Percentiles rank a stretch among this genome's conserved stretches.
Conservation (phyloP, 208 protist genomes). For the Acanthamoeba royreba region DNA sequence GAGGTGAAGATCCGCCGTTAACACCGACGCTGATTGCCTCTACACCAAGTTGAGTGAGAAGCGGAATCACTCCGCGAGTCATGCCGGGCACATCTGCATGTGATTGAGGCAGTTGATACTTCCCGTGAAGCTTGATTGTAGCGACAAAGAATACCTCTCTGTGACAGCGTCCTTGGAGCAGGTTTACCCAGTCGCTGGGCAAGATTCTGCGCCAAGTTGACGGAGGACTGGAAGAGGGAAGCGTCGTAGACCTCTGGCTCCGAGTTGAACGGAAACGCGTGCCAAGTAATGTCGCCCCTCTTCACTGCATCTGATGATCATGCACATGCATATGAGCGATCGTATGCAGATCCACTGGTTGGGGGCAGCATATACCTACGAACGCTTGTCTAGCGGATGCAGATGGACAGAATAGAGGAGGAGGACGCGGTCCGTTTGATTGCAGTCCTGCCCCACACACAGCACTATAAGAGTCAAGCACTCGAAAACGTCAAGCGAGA, state of each 20-base stretch:
- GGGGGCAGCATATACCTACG: too few species aligned
- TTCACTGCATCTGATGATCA: background rate
- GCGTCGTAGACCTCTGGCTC: slow-evolving; percentile 1
- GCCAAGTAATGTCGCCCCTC: background rate
- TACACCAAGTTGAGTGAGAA: slow-evolving; percentile 9
- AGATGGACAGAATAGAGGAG: background rate
- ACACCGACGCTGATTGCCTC: slow-evolving; percentile 44
- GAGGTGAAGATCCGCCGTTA: slow-evolving; percentile 36
- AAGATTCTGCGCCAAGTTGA: background rate
- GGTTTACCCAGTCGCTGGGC: background rate
- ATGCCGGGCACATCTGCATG: slow-evolving; percentile 25
- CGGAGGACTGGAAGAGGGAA: background rate
- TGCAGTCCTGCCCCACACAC: background rate
- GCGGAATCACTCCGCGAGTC: slow-evolving; percentile 46
- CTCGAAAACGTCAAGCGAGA: too few species aligned
- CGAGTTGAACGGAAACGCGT: slow-evolving; percentile 20
- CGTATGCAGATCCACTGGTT: too few species aligned
- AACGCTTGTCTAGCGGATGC: background rate
- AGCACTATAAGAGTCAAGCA: too few species aligned
- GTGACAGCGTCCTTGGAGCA: slow-evolving; percentile 8
- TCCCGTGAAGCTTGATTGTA: background rate
- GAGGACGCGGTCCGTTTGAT: background rate
- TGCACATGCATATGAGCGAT: background rate
- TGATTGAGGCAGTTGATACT: too few species aligned
- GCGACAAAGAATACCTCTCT: too few species aligned